Conservation (phyloP, 768 basidiomycete species). For the Mycena haematopus region DNA sequence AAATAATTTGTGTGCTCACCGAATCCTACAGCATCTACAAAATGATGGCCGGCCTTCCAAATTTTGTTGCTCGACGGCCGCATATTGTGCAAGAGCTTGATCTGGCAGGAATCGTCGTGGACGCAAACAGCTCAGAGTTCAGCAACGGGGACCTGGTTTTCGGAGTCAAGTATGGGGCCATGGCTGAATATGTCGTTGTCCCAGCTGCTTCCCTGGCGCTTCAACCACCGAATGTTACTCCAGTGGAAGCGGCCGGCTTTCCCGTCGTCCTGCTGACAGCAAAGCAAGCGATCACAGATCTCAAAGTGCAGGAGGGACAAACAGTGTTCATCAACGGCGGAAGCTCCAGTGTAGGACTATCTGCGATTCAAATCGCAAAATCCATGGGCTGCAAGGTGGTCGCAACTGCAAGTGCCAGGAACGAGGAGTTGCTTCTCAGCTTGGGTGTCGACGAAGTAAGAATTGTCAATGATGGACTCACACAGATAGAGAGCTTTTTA, state of each 20-base stretch:
- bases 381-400: conserved; percentile 63
- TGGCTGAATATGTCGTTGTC: conserved; percentile 63
- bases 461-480: neutral
- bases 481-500: neutral
- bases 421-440: conserved; percentile 59
- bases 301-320: conserved; percentile 59
- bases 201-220: conserved; percentile 50
- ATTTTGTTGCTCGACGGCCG: conserved; percentile 53
- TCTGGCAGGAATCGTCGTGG: conserved; percentile 65
- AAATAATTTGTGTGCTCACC: conserved; percentile 1
- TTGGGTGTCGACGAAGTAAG: conserved; percentile 71
- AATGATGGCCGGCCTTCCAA: conserved; percentile 54
- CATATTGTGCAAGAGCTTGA: conserved; percentile 61
- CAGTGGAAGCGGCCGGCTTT: conserved; percentile 66
- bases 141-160: conserved; percentile 67
- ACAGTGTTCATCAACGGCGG: conserved; percentile 75
- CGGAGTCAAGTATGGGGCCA: conserved; percentile 56
- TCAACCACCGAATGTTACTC: conserved; percentile 41
- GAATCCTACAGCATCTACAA: conserved; percentile 61
- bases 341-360: conserved; percentile 67
- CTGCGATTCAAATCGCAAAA: conserved; percentile 78
- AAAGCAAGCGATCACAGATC: conserved; percentile 55
- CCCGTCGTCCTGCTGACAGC: conserved; percentile 64
- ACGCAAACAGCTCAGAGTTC: conserved; percentile 58
- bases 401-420: conserved; percentile 64